phyloP scores from a whole-genome alignment of 2,329 filamentous ascomycete genomes.

The Clarireedia monteithiana region DNA sequence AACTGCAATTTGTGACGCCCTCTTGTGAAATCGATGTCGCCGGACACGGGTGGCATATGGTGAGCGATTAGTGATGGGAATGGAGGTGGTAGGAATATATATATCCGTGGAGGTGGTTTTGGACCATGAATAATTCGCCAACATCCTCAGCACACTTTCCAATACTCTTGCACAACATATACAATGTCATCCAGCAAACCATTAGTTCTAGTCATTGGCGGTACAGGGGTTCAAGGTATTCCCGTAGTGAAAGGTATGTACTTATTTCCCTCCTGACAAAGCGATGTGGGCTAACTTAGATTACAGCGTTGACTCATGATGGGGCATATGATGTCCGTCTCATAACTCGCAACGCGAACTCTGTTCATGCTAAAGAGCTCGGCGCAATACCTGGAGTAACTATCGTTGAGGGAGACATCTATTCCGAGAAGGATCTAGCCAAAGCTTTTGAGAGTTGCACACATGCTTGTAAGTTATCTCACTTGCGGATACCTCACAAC shows the following conservation, averaged over 20 bases:
- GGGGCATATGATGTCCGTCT: slow-evolving; percentile 25
- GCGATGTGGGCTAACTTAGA: background rate
- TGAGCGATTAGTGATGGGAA: background rate
- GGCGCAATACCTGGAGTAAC: slow-evolving; percentile 31
- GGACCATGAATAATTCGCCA: background rate
- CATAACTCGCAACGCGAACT: slow-evolving; percentile 32
- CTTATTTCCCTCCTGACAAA: slow-evolving; percentile 18
- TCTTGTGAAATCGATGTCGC: no score
- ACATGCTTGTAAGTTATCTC: slow-evolving; percentile 24
- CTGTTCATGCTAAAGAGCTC: slow-evolving; percentile 29
- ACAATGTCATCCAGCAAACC: slow-evolving; percentile 30
- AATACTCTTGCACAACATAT: background rate
- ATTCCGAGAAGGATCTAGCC: slow-evolving; percentile 30
- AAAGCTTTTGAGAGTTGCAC: slow-evolving; percentile 30
- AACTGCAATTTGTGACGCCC: background rate
- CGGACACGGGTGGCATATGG: no score
- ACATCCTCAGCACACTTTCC: background rate
- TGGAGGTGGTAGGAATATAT: background rate
- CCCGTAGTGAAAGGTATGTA: slow-evolving; percentile 29
- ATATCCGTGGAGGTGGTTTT: no score
- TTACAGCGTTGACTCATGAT: slow-evolving; percentile 5
- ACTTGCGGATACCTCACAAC: no score
- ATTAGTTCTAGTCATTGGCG: slow-evolving; percentile 43
- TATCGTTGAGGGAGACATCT: slow-evolving; percentile 32
- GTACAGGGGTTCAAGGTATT: slow-evolving; percentile 33